phyloP scores from a whole-genome alignment of 805 yeast species.

The Dipodascopsis uninucleata region DNA sequence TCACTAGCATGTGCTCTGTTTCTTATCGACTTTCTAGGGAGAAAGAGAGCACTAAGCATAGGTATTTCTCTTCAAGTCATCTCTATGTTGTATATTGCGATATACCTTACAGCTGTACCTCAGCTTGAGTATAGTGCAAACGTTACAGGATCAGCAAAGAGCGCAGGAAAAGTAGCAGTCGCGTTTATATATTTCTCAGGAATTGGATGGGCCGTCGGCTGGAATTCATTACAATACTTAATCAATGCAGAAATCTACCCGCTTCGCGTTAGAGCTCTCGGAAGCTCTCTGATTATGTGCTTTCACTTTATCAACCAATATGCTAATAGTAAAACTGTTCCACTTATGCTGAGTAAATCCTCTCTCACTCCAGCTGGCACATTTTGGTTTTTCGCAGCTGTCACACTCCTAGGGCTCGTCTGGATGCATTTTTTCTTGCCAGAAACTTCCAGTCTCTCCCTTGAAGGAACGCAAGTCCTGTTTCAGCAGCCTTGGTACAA shows the following conservation, averaged over 20 bases:
- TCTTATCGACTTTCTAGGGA: conserved; percentile 51
- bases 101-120: conserved; percentile 40
- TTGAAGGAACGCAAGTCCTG: conserved; percentile 52
- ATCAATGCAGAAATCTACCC: conserved; percentile 56
- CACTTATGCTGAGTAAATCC: conserved; percentile 44
- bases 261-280: conserved; percentile 47
- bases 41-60: conserved; percentile 48
- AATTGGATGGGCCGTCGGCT: conserved; percentile 58
- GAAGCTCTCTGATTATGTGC: conserved; percentile 51
- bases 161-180: conserved; percentile 48
- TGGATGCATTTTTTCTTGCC: conserved; percentile 55
- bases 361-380: conserved; percentile 48
- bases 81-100: conserved; percentile 46
- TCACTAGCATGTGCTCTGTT: conserved; percentile 53
- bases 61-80: conserved; percentile 48
- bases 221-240: conserved; percentile 54
- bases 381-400: conserved; percentile 45
- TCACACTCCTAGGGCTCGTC: conserved; percentile 47
- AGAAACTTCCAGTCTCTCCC: conserved; percentile 49
- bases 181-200: conserved; percentile 51
- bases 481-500: conserved; percentile 56
- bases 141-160: conserved; percentile 36
- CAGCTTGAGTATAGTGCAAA: conserved; percentile 8
- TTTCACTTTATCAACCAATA: conserved; percentile 56
- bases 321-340: conserved; percentile 55